phyloP scores from a whole-genome alignment of 495 filamentous ascomycete species.

The Annulohypoxylon stygium region DNA sequence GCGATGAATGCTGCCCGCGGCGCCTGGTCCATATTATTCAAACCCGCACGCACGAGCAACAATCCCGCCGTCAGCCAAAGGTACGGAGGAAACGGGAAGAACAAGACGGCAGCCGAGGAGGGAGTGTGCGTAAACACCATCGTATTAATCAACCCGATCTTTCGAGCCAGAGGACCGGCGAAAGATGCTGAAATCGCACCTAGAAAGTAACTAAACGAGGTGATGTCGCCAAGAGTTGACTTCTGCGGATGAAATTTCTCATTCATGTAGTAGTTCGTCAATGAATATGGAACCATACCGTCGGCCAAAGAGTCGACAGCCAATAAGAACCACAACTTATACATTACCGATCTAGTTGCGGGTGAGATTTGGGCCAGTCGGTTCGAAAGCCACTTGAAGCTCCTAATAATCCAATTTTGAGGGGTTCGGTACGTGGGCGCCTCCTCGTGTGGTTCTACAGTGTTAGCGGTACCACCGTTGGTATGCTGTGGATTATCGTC shows the following conservation, averaged over 20 bases:
- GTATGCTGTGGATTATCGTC: constrained; percentile 39
- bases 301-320: constrained; percentile 83
- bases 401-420: constrained; percentile 40
- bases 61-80: constrained; percentile 71
- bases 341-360: constrained; percentile 70
- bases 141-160: constrained; percentile 84
- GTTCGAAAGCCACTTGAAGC: constrained; percentile 49
- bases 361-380: constrained; percentile 67
- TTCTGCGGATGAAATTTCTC: constrained; percentile 78
- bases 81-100: constrained; percentile 73
- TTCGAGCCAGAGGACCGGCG: constrained; percentile 78
- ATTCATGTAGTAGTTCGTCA: constrained; percentile 83
- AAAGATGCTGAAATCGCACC: constrained; percentile 77
- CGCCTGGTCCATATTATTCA: constrained; percentile 85
- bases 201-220: constrained; percentile 75
- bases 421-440: constrained; percentile 23
- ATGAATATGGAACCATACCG: constrained; percentile 78
- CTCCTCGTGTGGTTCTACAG: constrained; percentile 31
- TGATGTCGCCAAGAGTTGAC: constrained; percentile 77
- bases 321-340: constrained; percentile 80
- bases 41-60: constrained; percentile 75
- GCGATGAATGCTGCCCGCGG: constrained; percentile 85
- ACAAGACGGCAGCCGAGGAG: constrained; percentile 75
- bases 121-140: constrained; percentile 92
- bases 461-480: constrained; percentile 16